Evolutionary conservation across 306 rosid genomes (phyloP).

Genomic region (Trichosanthes truncata): DNA sequence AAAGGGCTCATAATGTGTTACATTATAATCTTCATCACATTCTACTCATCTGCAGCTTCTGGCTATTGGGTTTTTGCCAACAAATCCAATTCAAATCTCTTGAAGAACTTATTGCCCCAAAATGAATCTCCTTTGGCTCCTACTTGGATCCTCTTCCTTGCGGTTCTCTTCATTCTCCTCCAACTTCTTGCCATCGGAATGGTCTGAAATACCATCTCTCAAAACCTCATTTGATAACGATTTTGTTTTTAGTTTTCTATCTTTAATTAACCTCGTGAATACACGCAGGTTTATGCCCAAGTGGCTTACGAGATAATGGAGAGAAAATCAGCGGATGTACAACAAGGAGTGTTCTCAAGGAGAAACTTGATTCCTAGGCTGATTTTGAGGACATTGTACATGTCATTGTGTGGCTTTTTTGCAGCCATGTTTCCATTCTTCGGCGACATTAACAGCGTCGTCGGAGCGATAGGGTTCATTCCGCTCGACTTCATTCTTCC

Average conservation of each 20-base stretch:
- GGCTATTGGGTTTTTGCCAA: slow-evolving; percentile 91
- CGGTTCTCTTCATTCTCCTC: slow-evolving; percentile 70
- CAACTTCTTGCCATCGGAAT: slow-evolving; percentile 92
- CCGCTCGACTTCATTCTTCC: slow-evolving; percentile 93
- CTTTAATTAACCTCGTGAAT: background rate
- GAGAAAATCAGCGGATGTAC: slow-evolving; percentile 69
- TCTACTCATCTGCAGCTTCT: slow-evolving; percentile 68
- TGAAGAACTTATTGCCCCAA: slow-evolving; percentile 64
- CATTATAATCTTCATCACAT: slow-evolving; percentile 53
- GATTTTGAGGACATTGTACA: slow-evolving; percentile 63
- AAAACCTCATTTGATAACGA: background rate
- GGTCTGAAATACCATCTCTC: slow-evolving; percentile 12
- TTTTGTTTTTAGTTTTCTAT: background rate
- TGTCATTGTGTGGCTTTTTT: slow-evolving; percentile 59
- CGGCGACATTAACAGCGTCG: slow-evolving; percentile 76
- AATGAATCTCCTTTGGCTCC: slow-evolving; percentile 79
- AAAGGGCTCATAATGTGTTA: slow-evolving; percentile 90
- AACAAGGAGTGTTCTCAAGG: slow-evolving; percentile 67
- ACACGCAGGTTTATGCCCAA: slow-evolving; percentile 83
- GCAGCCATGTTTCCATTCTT: slow-evolving; percentile 97
- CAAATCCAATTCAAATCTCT: slow-evolving; percentile 59
- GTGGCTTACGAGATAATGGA: slow-evolving; percentile 98
- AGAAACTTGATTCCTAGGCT: slow-evolving; percentile 76
- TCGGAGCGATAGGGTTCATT: slow-evolving; percentile 89
- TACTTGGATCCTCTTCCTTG: slow-evolving; percentile 72